A percentile compares a stretch with the other conserved stretches of the same genome.
These are phyloP conservation scores for Hyphopichia pseudoburtonii DNA, from an alignment of 1,139 yeast genomes.

Conservation along the genomic window DNA sequence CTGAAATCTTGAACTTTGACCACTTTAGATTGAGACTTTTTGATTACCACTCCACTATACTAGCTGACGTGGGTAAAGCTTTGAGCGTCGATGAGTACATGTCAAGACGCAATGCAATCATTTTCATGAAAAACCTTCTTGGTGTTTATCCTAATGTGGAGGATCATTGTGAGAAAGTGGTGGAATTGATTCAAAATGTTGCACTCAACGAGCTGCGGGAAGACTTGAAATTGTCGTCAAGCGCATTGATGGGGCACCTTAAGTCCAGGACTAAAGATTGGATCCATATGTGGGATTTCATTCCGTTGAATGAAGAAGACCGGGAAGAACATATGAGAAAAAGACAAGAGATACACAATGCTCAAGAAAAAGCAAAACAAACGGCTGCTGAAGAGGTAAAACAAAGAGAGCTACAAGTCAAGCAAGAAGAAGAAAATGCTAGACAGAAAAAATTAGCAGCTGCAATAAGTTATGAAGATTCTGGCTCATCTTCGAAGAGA, in stretches of 20 bases:
- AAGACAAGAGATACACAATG: slow-evolving; percentile 20
- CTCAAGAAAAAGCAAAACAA: slow-evolving; percentile 10
- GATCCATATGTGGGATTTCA: slow-evolving; percentile 60
- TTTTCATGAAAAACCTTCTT: slow-evolving; percentile 68
- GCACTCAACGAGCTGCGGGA: slow-evolving; percentile 63
- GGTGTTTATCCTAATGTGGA: slow-evolving; percentile 68
- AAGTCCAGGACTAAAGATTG: slow-evolving; percentile 58
- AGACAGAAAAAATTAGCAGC: slow-evolving; percentile 4
- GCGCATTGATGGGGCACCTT: slow-evolving; percentile 73
- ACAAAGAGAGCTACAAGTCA: slow-evolving; percentile 5
- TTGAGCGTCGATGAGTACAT: slow-evolving; percentile 65
- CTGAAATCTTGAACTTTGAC: slow-evolving; percentile 21
- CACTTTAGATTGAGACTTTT: slow-evolving; percentile 46
- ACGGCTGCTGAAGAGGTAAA: slow-evolving; percentile 4
- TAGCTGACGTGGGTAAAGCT: slow-evolving; percentile 48
- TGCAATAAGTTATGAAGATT: slow-evolving; percentile 4
- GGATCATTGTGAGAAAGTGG: slow-evolving; percentile 61
- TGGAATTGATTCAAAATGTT: slow-evolving; percentile 49
- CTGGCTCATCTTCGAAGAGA: slow-evolving; percentile 1
- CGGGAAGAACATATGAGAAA: slow-evolving; percentile 21
- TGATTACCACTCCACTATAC: slow-evolving; percentile 55
- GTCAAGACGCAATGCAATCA: slow-evolving; percentile 79
- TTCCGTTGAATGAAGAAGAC: slow-evolving; percentile 40
- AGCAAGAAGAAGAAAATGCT: slow-evolving; percentile 5
- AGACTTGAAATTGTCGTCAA: slow-evolving; percentile 77